Evolutionary conservation across 345 rosid species (phyloP).

Genomic region (Lepidium sativum): DNA sequence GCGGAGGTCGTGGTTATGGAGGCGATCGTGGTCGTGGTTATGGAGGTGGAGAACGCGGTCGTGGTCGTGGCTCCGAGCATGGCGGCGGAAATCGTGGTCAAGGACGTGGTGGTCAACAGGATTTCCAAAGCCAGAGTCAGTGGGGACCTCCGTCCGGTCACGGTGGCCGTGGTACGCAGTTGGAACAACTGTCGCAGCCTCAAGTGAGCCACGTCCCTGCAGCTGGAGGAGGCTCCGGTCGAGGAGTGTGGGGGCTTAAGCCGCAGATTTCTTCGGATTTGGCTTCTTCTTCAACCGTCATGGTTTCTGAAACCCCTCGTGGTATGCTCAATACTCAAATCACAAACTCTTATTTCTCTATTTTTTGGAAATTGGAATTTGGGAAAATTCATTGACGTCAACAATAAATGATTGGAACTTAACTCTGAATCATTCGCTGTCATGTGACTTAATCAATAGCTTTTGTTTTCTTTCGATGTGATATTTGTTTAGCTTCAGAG

Average conservation of each 20-base stretch:
- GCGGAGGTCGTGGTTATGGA: too few species aligned
- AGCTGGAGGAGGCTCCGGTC: neutral
- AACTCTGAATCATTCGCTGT: neutral
- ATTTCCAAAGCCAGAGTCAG: slow-evolving; percentile 16
- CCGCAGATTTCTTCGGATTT: neutral
- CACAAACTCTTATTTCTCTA: too few species aligned
- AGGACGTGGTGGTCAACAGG: too few species aligned
- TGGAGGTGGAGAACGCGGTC: neutral
- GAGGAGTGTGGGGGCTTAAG: slow-evolving; percentile 15
- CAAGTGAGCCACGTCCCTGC: neutral
- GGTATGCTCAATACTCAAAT: slow-evolving; percentile 7
- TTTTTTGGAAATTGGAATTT: neutral
- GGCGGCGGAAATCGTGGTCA: slow-evolving; percentile 3
- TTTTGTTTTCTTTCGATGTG: neutral
- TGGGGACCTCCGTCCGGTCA: slow-evolving; percentile 20
- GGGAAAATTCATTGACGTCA: neutral
- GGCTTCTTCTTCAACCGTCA: slow-evolving; percentile 9
- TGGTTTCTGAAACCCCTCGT: slow-evolving; percentile 4
- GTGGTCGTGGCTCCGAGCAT: too few species aligned
- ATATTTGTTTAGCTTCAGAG: neutral
- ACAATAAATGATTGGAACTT: neutral
- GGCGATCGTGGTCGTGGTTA: slow-evolving; percentile 4
- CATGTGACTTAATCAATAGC: neutral
- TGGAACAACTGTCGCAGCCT: neutral
- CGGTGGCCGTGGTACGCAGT: slow-evolving; percentile 4